These are phyloP conservation scores for Claviceps sorghi DNA, from an alignment of 2,329 filamentous ascomycete species.

Conservation along the genomic window DNA sequence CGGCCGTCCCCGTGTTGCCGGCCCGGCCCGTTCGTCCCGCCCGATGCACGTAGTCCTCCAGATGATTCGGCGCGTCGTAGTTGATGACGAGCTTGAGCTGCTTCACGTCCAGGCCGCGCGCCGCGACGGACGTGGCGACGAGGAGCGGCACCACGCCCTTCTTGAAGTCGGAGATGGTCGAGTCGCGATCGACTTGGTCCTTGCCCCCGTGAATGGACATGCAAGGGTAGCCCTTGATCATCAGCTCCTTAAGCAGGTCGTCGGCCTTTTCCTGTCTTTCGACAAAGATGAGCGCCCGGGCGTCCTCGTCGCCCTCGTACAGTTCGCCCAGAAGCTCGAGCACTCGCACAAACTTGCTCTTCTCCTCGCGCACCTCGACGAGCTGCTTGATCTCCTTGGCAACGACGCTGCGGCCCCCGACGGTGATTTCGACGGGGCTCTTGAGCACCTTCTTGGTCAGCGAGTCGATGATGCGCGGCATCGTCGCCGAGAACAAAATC, in stretches of 20 bases:
- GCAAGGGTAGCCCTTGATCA: slow-evolving; percentile 76
- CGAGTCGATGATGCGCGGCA: slow-evolving; percentile 84
- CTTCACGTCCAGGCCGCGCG: slow-evolving; percentile 89
- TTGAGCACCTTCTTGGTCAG: slow-evolving; percentile 77
- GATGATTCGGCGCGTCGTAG: slow-evolving; percentile 82
- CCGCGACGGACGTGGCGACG: slow-evolving; percentile 89
- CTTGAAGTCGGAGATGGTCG: slow-evolving; percentile 87
- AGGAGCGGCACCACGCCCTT: slow-evolving; percentile 77
- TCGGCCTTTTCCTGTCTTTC: slow-evolving; percentile 86
- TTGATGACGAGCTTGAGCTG: slow-evolving; percentile 93
- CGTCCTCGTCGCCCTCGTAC: slow-evolving; percentile 77
- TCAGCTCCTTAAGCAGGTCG: slow-evolving; percentile 59
- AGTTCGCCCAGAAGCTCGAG: slow-evolving; percentile 77
- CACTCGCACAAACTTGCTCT: slow-evolving; percentile 68
- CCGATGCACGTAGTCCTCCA: slow-evolving; percentile 94
- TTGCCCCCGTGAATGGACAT: slow-evolving; percentile 92
- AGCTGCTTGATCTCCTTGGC: slow-evolving; percentile 88
- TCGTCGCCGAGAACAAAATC: slow-evolving; percentile 90
- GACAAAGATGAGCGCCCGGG: slow-evolving; percentile 79
- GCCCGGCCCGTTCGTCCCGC: slow-evolving; percentile 88
- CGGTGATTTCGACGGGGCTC: slow-evolving; percentile 78
- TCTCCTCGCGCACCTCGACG: slow-evolving; percentile 73
- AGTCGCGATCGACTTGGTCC: slow-evolving; percentile 84
- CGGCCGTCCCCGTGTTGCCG: slow-evolving; percentile 84
- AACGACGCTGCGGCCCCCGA: slow-evolving; percentile 75